Conservation (phyloP, 768 basidiomycete species). For the Hirschioporus abietinus region DNA sequence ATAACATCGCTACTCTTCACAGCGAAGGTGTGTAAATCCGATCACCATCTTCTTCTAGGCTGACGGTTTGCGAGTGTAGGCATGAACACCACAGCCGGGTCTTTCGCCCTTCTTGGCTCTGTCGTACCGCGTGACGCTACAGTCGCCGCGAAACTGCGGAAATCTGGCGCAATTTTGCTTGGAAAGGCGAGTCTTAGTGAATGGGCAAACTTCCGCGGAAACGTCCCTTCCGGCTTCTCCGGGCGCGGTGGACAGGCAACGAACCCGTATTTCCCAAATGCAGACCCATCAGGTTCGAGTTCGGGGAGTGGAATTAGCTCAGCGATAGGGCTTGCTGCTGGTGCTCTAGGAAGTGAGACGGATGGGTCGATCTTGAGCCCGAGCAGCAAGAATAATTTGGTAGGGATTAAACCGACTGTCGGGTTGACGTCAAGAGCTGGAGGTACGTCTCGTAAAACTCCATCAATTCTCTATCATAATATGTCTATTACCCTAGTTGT, state of each 20-base stretch:
- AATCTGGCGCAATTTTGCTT: slow-evolving; percentile 32
- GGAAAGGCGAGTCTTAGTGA: slow-evolving; percentile 40
- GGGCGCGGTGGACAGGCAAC: slow-evolving; percentile 40
- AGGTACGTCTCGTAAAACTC: slow-evolving; percentile 19
- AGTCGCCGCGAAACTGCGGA: slow-evolving; percentile 24
- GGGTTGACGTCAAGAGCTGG: slow-evolving; percentile 34
- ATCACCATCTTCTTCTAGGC: slow-evolving; percentile 28
- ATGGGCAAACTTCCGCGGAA: slow-evolving; percentile 37
- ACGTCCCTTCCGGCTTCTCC: slow-evolving; percentile 37
- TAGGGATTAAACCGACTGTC: slow-evolving; percentile 34
- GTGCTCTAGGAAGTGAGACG: slow-evolving; percentile 41
- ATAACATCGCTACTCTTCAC: slow-evolving; percentile 9
- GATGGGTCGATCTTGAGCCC: slow-evolving; percentile 46
- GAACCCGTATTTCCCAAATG: slow-evolving; percentile 37
- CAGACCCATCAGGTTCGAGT: slow-evolving; percentile 35
- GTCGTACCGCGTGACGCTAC: slow-evolving; percentile 28
- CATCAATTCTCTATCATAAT: neutral
- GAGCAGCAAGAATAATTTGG: slow-evolving; percentile 35
- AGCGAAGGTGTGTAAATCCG: slow-evolving; percentile 15
- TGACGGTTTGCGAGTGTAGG: slow-evolving; percentile 4
- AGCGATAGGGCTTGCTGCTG: slow-evolving; percentile 39
- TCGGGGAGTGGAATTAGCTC: slow-evolving; percentile 37
- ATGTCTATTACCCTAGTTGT: slow-evolving; percentile 27
- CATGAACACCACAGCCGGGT: slow-evolving; percentile 21
- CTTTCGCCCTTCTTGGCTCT: slow-evolving; percentile 27